Percentiles rank a stretch among this genome's conserved stretches.
These are phyloP conservation scores for Solanum piurae DNA, from an alignment of 257 asterid species.

Conservation along the genomic window DNA sequence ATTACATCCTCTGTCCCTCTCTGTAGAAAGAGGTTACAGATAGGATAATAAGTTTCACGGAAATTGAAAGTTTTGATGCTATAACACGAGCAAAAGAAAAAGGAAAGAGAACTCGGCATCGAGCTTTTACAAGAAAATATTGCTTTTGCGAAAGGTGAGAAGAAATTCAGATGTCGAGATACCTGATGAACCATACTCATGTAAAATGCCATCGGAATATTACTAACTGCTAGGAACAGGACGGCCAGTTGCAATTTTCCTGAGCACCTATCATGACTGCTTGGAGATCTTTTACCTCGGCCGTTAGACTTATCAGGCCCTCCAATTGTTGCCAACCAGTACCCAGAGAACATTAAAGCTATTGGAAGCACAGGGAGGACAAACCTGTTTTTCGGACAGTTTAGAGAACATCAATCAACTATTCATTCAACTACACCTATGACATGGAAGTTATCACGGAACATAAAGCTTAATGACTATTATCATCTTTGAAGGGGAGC, in stretches of 20 bases:
- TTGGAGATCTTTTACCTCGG: conserved; percentile 18
- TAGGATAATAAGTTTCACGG: neutral
- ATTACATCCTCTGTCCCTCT: conserved; percentile 92
- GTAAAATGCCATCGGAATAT: conserved; percentile 86
- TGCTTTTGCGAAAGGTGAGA: neutral
- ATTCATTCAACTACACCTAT: neutral
- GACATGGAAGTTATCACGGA: neutral
- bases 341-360: conserved; percentile 78
- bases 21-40: conserved; percentile 20
- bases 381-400: conserved; percentile 57
- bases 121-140: neutral
- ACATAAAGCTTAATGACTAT: neutral
- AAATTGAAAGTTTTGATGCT: neutral
- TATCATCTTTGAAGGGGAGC: neutral
- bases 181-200: conserved; percentile 98
- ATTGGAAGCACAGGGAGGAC: conserved; percentile 96
- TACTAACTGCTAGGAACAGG: conserved; percentile 54
- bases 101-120: neutral
- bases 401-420: conserved; percentile 28
- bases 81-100: neutral
- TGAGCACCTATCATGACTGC: conserved; percentile 9
- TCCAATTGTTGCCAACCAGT: conserved; percentile 47
- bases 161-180: neutral
- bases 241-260: conserved; percentile 34
- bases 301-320: conserved; percentile 8